These are phyloP conservation scores for Quillaja saponaria DNA, from an alignment of 306 rosid species.

Conservation along the genomic window DNA sequence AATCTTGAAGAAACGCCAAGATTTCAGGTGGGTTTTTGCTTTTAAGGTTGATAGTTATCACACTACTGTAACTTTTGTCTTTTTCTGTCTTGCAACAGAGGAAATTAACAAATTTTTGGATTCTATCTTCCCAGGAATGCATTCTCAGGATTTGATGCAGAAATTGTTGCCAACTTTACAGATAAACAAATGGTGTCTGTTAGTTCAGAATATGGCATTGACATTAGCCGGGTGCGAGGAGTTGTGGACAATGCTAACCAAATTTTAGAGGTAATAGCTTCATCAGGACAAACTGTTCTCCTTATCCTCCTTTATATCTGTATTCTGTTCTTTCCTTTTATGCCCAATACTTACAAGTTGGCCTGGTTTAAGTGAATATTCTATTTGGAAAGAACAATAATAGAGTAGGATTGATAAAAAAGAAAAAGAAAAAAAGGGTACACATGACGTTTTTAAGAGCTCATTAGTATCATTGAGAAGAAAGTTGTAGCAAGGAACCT, in stretches of 20 bases:
- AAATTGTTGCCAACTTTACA: slow-evolving; percentile 63
- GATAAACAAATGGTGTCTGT: slow-evolving; percentile 87
- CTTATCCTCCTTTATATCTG: slow-evolving; percentile 29
- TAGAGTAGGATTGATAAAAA: slow-evolving; percentile 17
- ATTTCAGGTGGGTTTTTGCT: slow-evolving; percentile 58
- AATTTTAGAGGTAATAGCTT: slow-evolving; percentile 68
- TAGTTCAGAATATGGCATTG: slow-evolving; percentile 68
- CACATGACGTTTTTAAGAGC: slow-evolving; percentile 17
- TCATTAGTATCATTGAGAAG: slow-evolving; percentile 32
- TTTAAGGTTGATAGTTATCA: no score
- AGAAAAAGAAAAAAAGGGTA: no score
- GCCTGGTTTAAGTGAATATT: slow-evolving; percentile 34
- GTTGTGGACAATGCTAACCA: slow-evolving; percentile 86
- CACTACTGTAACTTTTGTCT: background rate
- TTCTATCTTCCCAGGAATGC: slow-evolving; percentile 56
- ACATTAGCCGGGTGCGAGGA: slow-evolving; percentile 88
- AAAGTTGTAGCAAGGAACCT: slow-evolving; percentile 35
- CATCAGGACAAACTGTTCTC: slow-evolving; percentile 8
- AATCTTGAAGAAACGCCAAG: slow-evolving; percentile 83
- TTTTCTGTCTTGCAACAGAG: background rate
- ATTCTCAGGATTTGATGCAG: slow-evolving; percentile 83
- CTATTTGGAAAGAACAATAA: slow-evolving; percentile 31
- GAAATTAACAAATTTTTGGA: slow-evolving; percentile 21
- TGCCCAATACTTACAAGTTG: slow-evolving; percentile 22
- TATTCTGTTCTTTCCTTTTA: slow-evolving; percentile 31